These are phyloP conservation scores for Paraconiothyrium sp. DNA, from an alignment of 2,329 filamentous ascomycete genomes.

Conservation along the genomic window DNA sequence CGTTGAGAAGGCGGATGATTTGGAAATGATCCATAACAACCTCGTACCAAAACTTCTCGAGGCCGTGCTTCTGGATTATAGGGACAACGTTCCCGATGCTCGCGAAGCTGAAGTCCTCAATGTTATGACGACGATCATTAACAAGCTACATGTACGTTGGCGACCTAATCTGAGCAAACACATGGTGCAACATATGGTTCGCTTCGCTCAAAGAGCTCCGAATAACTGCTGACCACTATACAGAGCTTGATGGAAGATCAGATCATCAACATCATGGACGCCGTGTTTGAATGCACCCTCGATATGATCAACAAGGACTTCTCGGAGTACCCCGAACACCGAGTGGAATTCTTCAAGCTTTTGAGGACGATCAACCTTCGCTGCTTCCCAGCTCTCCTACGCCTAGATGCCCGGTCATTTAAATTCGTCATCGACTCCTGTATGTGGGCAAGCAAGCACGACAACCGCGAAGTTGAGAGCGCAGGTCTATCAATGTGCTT, in stretches of 20 bases:
- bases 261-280: constrained; percentile 96
- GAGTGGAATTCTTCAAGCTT: constrained; percentile 99
- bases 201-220: constrained; percentile 35
- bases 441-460: constrained; percentile 99
- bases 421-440: constrained; percentile 99
- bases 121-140: constrained; percentile 97
- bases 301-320: constrained; percentile 99
- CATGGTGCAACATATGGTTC: constrained; percentile 59
- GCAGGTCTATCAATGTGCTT: constrained; percentile 98
- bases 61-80: constrained; percentile 94
- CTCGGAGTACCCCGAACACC: constrained; percentile 97
- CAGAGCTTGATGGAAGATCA: constrained; percentile 97
- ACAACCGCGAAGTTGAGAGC: constrained; percentile 96
- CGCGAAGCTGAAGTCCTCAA: constrained; percentile 96
- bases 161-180: constrained; percentile 62
- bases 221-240: constrained; percentile 32
- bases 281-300: constrained; percentile 96
- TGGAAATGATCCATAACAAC: constrained; percentile 89
- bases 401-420: constrained; percentile 95
- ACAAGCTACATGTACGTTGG: constrained; percentile 89
- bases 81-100: constrained; percentile 93
- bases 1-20: constrained; percentile 95
- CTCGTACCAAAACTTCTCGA: constrained; percentile 97
- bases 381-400: constrained; percentile 93
- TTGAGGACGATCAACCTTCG: constrained; percentile 95